Evolutionary conservation across 805 yeast species (phyloP).

Genomic region (Candida orba): DNA sequence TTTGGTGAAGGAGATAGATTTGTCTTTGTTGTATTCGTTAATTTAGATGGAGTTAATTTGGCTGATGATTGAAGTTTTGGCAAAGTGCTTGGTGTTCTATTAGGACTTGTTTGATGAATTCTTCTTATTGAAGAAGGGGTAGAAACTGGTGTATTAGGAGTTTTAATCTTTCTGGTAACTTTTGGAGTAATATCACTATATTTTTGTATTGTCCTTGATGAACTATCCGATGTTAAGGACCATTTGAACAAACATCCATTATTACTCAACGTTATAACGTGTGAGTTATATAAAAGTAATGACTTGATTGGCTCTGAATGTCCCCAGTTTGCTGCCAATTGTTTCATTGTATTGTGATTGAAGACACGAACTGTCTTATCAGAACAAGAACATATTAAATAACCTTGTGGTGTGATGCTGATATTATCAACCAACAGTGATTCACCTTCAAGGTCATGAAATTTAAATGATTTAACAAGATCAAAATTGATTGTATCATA

Average conservation of each 20-base stretch:
- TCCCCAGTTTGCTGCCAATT: constrained; percentile 50
- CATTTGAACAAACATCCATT: constrained; percentile 53
- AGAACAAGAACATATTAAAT: constrained; percentile 37
- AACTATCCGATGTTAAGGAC: constrained; percentile 18
- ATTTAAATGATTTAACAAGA: constrained; percentile 30
- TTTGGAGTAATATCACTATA: constrained; percentile 19
- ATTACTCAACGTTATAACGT: constrained; percentile 36
- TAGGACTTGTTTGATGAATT: background rate
- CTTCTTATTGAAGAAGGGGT: background rate
- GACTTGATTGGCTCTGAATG: constrained; percentile 47
- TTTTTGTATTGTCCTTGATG: constrained; percentile 9
- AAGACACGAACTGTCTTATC: constrained; percentile 54
- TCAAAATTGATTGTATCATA: constrained; percentile 32
- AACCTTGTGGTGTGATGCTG: constrained; percentile 23
- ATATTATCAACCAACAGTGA: constrained; percentile 40
- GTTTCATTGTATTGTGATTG: constrained; percentile 38
- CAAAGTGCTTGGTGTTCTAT: background rate
- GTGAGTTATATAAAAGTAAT: constrained; percentile 23
- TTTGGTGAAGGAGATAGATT: constrained; percentile 18
- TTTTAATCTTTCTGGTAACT: constrained; percentile 22
- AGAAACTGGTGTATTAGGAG: background rate
- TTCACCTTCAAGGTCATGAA: constrained; percentile 35
- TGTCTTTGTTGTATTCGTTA: constrained; percentile 13
- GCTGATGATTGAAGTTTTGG: constrained; percentile 16
- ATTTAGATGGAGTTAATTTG: constrained; percentile 19